Percentiles rank a stretch among this genome's conserved stretches.
Conservation (phyloP, 257 asterid genomes). For the Solanum chiquidenum region DNA sequence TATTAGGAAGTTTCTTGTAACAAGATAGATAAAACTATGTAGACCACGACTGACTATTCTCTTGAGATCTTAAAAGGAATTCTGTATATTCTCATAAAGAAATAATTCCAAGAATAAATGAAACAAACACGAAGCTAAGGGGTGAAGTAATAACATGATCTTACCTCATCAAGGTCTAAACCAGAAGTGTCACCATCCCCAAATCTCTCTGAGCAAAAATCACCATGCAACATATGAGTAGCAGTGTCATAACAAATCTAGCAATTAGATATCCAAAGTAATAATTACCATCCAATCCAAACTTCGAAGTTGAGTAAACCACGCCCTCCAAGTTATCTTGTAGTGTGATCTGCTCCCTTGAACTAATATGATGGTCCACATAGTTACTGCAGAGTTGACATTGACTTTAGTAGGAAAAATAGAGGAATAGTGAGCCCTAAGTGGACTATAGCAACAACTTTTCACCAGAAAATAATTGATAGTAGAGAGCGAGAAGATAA, state of each 20-base stretch:
- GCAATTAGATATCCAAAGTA: neutral
- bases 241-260: conserved; percentile 1
- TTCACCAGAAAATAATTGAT: neutral
- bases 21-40: neutral
- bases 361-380: conserved; percentile 93
- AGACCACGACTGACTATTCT: neutral
- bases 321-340: conserved; percentile 88
- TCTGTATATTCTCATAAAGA: neutral
- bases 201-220: conserved; percentile 67
- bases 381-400: conserved; percentile 52
- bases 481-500: neutral
- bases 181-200: conserved; percentile 96
- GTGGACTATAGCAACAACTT: neutral
- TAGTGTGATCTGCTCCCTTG: conserved; percentile 96
- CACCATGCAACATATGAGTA: conserved; percentile 1
- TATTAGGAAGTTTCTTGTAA: neutral
- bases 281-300: conserved; percentile 92
- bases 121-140: neutral
- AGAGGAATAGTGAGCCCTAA: neutral
- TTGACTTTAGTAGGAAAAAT: neutral
- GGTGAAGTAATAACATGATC: neutral
- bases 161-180: conserved; percentile 94
- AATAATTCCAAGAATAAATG: neutral
- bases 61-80: neutral
- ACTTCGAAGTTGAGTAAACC: conserved; percentile 73